phyloP scores from a whole-genome alignment of 306 rosid genomes.

The Hippophae gyantsensis region DNA sequence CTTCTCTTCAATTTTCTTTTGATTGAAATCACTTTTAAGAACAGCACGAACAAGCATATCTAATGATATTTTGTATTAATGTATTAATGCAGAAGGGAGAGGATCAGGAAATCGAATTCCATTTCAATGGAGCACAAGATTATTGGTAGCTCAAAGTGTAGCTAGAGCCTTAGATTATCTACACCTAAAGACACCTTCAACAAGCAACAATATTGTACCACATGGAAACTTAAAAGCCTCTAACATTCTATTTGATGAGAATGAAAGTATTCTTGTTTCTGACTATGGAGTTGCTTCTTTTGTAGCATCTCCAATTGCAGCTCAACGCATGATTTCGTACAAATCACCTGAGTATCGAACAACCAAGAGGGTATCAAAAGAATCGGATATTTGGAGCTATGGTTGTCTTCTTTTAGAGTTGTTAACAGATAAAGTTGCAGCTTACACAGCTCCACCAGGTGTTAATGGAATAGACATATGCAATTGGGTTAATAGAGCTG shows the following conservation, averaged over 20 bases:
- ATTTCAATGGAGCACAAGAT: conserved; percentile 55
- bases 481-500: conserved; percentile 66
- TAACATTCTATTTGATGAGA: conserved; percentile 50
- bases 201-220: conserved; percentile 21
- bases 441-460: conserved; percentile 42
- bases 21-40: neutral
- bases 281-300: conserved; percentile 57
- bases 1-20: neutral
- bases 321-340: conserved; percentile 48
- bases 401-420: conserved; percentile 69
- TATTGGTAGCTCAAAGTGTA: conserved; percentile 49
- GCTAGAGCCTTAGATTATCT: conserved; percentile 66
- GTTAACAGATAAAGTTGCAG: conserved; percentile 52
- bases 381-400: conserved; percentile 77
- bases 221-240: conserved; percentile 75
- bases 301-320: conserved; percentile 58
- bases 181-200: conserved; percentile 36
- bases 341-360: conserved; percentile 50
- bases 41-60: neutral
- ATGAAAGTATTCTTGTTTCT: conserved; percentile 43
- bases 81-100: conserved; percentile 30
- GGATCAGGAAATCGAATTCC: conserved; percentile 34
- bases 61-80: neutral
- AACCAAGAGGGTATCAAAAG: conserved; percentile 37
- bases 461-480: conserved; percentile 43